Evolutionary conservation across 129 eudicot species (phyloP), one percentile per base, ranked within the genome.

Genomic region (Sambucus nigra): DNA sequence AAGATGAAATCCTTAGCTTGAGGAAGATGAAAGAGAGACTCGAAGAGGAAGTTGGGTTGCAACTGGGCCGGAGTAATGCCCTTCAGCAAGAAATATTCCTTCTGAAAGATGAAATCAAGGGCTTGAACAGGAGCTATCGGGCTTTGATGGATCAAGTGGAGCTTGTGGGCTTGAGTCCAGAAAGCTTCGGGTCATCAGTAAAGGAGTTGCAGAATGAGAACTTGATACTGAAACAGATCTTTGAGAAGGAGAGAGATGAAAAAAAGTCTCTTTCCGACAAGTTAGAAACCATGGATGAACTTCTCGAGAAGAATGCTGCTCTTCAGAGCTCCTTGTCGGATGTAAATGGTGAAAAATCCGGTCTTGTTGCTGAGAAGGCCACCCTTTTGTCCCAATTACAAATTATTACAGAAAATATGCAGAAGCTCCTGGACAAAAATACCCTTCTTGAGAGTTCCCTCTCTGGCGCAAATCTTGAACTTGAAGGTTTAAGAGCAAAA

Each of bases 191-290:
- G 47, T 71, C 79, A 48, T 76, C 86, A 0, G 45, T 89, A 2
- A 79, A 73, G 70, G 64, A 62, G 21, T 73, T 88, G 66, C 89
- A 75, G 56, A 86, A 89, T 50, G 97, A 89, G 63, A 89, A 84
- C 75, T 58, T 61, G 14, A 74, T 50, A 66, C 69, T 89, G 67
- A 81, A 70, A 62, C 68, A 73, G 64, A 73, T 62, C 22, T 40
- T 56, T 25, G 78, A 71, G 59, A 39, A 69, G 47, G 85, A 65
- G 2, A 64, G 44, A 21, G 75, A 66, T 5, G 92, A 78, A 47
- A 82, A 63, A 35, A 72, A 65, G 61, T 64, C 24, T 4, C 65
- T 82, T 52, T 33, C 23, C 5, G 63, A 57, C 52, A 84, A 73
- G 62, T 19, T 72, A 53, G 80, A 76, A 45, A 60, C 63, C 64